Conservation (phyloP, 2,329 filamentous ascomycete species). For the Aspergillus sp. region DNA sequence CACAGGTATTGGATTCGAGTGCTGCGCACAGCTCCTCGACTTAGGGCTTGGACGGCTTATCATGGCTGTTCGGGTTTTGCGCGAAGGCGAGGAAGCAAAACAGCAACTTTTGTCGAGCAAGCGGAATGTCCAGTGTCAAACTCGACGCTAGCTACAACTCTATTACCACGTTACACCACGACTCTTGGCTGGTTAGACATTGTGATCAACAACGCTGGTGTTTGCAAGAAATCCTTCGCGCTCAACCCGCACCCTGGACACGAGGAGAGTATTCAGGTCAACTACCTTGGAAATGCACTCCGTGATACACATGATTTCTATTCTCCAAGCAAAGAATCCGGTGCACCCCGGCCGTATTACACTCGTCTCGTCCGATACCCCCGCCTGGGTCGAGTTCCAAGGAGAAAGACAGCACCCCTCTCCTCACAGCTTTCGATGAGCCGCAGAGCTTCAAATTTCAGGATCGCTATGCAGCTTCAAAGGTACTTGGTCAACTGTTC, state of each 20-base stretch:
- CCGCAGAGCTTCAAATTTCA: not conserved
- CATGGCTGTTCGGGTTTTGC: not conserved
- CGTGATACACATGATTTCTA: constrained; percentile 25
- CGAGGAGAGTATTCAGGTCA: constrained; percentile 44
- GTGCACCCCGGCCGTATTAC: not conserved
- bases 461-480: constrained; percentile 21
- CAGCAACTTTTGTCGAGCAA: not conserved
- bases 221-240: constrained; percentile 29
- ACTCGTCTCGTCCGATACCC: not conserved
- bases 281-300: constrained; percentile 35
- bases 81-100: constrained; percentile 4
- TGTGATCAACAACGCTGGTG: constrained; percentile 52
- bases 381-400: not conserved
- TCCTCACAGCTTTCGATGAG: not conserved
- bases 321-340: constrained; percentile 19
- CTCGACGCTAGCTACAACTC: constrained; percentile 56
- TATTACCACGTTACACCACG: constrained; percentile 41
- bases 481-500: constrained; percentile 23
- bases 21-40: not conserved
- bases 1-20: constrained; percentile 1
- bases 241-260: constrained; percentile 15
- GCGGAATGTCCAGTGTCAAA: constrained; percentile 21
- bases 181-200: constrained; percentile 48
- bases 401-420: not conserved
- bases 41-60: not conserved